Evolutionary conservation across 1,284 basidiomycete species (phyloP), one percentile per base, ranked within the genome.

Genomic region (Macrocybe sp.): DNA sequence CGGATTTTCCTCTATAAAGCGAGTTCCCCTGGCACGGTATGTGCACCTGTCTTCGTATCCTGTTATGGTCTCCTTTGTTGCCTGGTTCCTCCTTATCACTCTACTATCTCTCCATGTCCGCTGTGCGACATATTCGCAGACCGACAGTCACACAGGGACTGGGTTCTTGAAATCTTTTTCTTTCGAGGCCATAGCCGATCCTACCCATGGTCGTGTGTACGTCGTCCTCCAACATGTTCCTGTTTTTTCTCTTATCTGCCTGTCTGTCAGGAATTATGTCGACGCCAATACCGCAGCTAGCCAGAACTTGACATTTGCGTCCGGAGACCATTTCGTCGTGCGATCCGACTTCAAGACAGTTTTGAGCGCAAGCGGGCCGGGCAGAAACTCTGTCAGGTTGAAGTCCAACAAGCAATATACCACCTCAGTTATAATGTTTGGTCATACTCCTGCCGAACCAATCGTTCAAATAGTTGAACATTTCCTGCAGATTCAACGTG

Each of bases 191-290:
- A 76, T 79, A 45, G 42, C 71, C 4, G 83, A 84, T 58, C 81
- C 83, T 1, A 81, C 82, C 5, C 66, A 78, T 54, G 81, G 82
- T 28, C 69, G 80, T 53, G 83, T 85, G 81, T 83, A 61, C 62
- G 78, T 61, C 16, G 28, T 14, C 29, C 41, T 9, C 16, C 29
- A 9, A 28, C 36, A 41, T 12, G 35, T 9, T 34, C 35, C 28
- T 14, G 35, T 29, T 33, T 48, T 37, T 8, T 30, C 2, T 4
- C 11, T 30, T 38, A 16, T 3, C 28, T 16, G 22, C 38, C 9
- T 33, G 46, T 22, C 52, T 4, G 6, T 16, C 28, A 80, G 78
- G 22, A 78, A 77, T 57, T 82, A 82, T 48, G 77, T 81, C 16
- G 58, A 74, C 53, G 53, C 67, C 43, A 47, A 60, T 2, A 79